Base-by-base conservation (phyloP, 2,329 filamentous ascomycete species). In the Ophiostoma sp. region DNA sequence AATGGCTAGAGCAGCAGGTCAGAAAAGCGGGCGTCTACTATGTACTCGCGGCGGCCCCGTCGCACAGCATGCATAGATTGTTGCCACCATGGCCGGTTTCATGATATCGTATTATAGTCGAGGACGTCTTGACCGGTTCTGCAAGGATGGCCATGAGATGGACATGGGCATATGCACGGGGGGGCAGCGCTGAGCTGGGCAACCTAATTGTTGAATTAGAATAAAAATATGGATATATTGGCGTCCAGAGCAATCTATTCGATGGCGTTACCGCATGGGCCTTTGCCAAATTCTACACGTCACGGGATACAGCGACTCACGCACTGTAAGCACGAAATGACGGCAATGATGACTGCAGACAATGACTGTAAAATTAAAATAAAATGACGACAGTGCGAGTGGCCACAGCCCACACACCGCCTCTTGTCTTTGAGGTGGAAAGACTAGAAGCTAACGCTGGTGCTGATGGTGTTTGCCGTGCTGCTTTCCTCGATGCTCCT, bases 61-160 rank as follows among this genome's bases (percentile, higher is more conserved):
- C 23, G 57, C 57, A 62, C 57, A 17, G 57, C 57, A 62, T 62
- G 57, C 15, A 13, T 17, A 62, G 57, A 62, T 33, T 62, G 57
- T 33, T 33, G 57, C 57, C 52, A 57, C 52, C 52, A 11, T 57
- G 52, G 17, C 52, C 27, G 57, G 57, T 62, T 62, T 62, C 57
- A 62, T 62, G 27, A 62, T 17, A 31, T 62, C 57, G 57, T 62
- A 62, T 41, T 41, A 41, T 41, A 41, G 39, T 62, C 27, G 27
- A 62, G 5, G 57, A 62, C n/a, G 8, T 27, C 13, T 31, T 62
- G 57, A 33, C 27, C 57, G 23, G 57, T 35, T 17, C 27, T 33
- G 17, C 57, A 62, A 31, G 57, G 57, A 23, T 54, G 27, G 27
- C 27, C 27, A 31, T 3, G 27, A 31, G 27, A 39, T 11, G 36